Percentiles rank a stretch among this genome's conserved stretches.
phyloP scores from a whole-genome alignment of 2,329 filamentous ascomycete species.

The Fusarium falciforme region DNA sequence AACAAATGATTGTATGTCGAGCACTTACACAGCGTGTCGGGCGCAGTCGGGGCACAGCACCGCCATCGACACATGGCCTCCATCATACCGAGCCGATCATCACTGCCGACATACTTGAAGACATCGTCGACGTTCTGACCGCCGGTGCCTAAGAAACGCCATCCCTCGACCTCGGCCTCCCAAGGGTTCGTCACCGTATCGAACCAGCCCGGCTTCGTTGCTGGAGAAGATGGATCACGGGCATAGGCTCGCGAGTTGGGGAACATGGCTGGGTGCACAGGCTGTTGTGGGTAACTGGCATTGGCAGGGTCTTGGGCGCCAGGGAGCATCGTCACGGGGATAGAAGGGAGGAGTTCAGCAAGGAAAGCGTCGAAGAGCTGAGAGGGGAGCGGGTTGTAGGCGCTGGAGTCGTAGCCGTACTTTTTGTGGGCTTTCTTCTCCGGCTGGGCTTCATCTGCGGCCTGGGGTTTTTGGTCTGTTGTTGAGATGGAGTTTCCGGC shows the following conservation, averaged over 20 bases:
- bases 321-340: slow-evolving; percentile 90
- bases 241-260: slow-evolving; percentile 78
- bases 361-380: slow-evolving; percentile 88
- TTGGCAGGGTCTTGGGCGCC: slow-evolving; percentile 89
- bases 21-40: slow-evolving; percentile 89
- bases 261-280: slow-evolving; percentile 93
- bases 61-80: slow-evolving; percentile 95
- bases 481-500: slow-evolving; percentile 93
- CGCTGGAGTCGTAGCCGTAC: slow-evolving; percentile 91
- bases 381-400: slow-evolving; percentile 89
- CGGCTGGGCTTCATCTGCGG: slow-evolving; percentile 49
- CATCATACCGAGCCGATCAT: slow-evolving; percentile 87
- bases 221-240: slow-evolving; percentile 54
- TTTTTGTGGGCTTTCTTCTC: slow-evolving; percentile 74
- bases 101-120: slow-evolving; percentile 86
- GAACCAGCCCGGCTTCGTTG: slow-evolving; percentile 75
- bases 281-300: slow-evolving; percentile 89
- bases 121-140: slow-evolving; percentile 96
- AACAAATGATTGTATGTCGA: background rate
- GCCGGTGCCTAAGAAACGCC: slow-evolving; percentile 85
- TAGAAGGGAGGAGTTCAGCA: slow-evolving; percentile 80
- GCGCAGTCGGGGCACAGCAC: slow-evolving; percentile 90
- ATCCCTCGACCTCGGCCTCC: slow-evolving; percentile 91
- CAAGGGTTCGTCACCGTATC: slow-evolving; percentile 93
- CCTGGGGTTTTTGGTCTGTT: slow-evolving; percentile 49